phyloP scores from a whole-genome alignment of 225 moss, liverwort and hornwort genomes.

The Bryoerythrophyllum caledonicum region DNA sequence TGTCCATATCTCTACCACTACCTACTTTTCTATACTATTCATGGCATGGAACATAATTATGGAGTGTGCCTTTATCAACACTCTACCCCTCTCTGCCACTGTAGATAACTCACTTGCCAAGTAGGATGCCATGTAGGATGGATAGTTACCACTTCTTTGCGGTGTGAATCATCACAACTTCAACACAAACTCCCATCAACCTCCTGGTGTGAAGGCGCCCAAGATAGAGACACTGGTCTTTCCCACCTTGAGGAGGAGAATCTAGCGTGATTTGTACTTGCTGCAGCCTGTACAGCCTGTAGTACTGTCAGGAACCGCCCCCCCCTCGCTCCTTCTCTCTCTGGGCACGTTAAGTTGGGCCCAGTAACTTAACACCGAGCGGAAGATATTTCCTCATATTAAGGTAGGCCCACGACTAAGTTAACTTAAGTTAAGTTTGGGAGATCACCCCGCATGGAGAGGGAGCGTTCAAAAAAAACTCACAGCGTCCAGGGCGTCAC shows the following conservation, averaged over 20 bases:
- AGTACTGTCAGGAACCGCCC: background rate
- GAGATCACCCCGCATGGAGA: background rate
- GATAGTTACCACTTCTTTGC: too few relatives aligned
- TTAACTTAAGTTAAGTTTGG: background rate
- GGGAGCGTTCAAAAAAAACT: background rate
- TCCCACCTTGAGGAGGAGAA: background rate
- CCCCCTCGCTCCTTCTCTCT: too few relatives aligned
- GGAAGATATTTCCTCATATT: background rate
- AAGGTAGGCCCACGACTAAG: background rate
- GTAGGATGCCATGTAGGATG: too few relatives aligned
- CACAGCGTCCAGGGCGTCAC: constrained; percentile 20
- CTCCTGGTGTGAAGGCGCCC: too few relatives aligned
- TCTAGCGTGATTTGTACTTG: background rate
- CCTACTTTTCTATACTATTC: too few relatives aligned
- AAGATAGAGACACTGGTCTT: background rate
- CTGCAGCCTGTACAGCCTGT: background rate
- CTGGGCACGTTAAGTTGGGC: background rate
- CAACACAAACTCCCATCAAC: too few relatives aligned
- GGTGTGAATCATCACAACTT: too few relatives aligned
- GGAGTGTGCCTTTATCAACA: too few relatives aligned
- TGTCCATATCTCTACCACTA: too few relatives aligned
- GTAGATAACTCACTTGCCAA: too few relatives aligned
- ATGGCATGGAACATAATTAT: too few relatives aligned
- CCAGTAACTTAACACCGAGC: background rate
- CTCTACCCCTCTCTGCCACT: too few relatives aligned